phyloP scores from a whole-genome alignment of 2,329 filamentous ascomycete species.

The Colletotrichum somersetense region DNA sequence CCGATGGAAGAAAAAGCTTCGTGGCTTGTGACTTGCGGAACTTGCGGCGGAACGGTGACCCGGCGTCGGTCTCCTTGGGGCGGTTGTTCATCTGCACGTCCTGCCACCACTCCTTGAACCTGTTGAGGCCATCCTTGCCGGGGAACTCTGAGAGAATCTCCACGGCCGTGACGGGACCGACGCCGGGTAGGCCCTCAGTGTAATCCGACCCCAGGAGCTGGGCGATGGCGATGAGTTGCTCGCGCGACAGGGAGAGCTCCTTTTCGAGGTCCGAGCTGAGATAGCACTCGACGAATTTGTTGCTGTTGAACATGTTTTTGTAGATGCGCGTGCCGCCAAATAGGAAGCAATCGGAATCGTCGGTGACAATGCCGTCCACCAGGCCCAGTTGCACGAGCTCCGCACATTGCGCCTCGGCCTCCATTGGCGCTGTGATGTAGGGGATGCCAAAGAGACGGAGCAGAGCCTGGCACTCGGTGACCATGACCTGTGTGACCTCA shows the following conservation, averaged over 20 bases:
- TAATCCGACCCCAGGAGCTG: slow-evolving; percentile 96
- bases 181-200: slow-evolving; percentile 88
- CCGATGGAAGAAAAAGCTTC: slow-evolving; percentile 86
- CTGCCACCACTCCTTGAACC: slow-evolving; percentile 90
- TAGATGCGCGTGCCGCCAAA: slow-evolving; percentile 97
- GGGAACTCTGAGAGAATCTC: slow-evolving; percentile 95
- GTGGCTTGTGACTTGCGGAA: slow-evolving; percentile 84
- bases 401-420: slow-evolving; percentile 97
- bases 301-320: slow-evolving; percentile 99
- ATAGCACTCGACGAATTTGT: slow-evolving; percentile 98
- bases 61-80: slow-evolving; percentile 70
- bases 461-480: slow-evolving; percentile 92
- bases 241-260: slow-evolving; percentile 88
- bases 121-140: slow-evolving; percentile 68
- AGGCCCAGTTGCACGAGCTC: slow-evolving; percentile 87
- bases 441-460: slow-evolving; percentile 92
- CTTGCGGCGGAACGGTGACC: slow-evolving; percentile 81
- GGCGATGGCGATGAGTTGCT: slow-evolving; percentile 88
- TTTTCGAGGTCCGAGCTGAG: slow-evolving; percentile 85
- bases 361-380: slow-evolving; percentile 97
- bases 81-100: slow-evolving; percentile 78
- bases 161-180: slow-evolving; percentile 93
- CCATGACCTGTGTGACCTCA: slow-evolving; percentile 96
- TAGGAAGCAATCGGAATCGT: slow-evolving; percentile 95
- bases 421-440: slow-evolving; percentile 98